Evolutionary conservation across 2,329 filamentous ascomycete species (phyloP), one percentile per base, ranked within the genome.

Genomic region (Metarhizium brunneum): DNA sequence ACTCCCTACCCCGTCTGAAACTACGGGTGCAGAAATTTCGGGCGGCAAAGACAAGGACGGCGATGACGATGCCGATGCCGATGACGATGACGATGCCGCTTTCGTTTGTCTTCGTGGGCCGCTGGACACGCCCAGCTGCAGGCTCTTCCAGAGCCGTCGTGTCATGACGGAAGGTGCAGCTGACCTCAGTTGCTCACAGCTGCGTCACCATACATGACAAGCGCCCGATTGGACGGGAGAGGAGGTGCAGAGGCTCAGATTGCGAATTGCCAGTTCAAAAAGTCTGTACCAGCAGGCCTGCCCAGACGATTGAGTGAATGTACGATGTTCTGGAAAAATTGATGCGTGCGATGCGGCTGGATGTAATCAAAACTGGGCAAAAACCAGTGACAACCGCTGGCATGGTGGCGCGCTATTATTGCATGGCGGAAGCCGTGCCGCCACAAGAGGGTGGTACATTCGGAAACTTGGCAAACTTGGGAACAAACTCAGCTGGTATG

Each of bases 91-190:
- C 8, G 52, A 47, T 18, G 38, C 38, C 42, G 18, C 7, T 10
- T 49, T 47, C 16, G n/a, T 25, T 8, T 32, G 50, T 29, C 47
- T 48, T 35, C 36, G 32, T n/a, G 56, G 32, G 42, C 20, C 53
- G 32, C 51, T 54, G 8, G 48, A 56, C 50, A 52, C 18, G 54
- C 45, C 48, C 55, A 47, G 54, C 40, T 49, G 60, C 29, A 56
- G 52, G 47, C 52, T 49, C n/a, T 54, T 50, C 16, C 52, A 47
- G 35, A 59, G 53, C 51, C 57, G 56, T 53, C 59, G 56, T 25
- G 57, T 57, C 60, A 59, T 59, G 47, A 29, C 54, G 56, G 52
- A 52, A 57, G 52, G 53, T 36, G 53, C 48, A 30, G 53, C 25
- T 29, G 51, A 47, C 52, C 40, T 51, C 42, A 38, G 16, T 16